phyloP scores from a whole-genome alignment of 257 asterid species.

The Gentiana macrophylla region DNA sequence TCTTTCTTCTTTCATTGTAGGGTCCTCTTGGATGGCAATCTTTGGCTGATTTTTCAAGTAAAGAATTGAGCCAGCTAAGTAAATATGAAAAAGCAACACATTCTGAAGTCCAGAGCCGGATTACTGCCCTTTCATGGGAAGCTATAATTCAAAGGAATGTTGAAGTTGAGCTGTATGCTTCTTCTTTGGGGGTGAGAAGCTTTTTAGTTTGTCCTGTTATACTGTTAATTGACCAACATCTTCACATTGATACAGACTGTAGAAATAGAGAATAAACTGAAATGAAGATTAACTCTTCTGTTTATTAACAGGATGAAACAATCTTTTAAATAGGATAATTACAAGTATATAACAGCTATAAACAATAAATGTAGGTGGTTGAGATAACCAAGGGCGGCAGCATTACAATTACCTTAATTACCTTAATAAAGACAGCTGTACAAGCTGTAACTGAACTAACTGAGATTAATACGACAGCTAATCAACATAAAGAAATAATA shows the following conservation, averaged over 20 bases:
- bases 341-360: no score
- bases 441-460: no score
- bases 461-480: no score
- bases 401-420: no score
- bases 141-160: conserved; percentile 81
- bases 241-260: not conserved
- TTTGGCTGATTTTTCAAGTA: conserved; percentile 50
- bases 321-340: no score
- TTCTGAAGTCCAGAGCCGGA: conserved; percentile 60
- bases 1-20: conserved; percentile 32
- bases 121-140: conserved; percentile 91
- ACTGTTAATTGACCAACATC: not conserved
- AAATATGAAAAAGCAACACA: conserved; percentile 53
- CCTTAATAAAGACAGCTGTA: no score
- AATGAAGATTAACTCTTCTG: no score
- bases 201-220: not conserved
- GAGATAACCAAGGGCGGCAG: no score
- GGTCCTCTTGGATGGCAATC: conserved; percentile 96
- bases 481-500: no score
- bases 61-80: conserved; percentile 52
- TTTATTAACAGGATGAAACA: no score
- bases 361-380: no score
- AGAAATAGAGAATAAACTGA: no score
- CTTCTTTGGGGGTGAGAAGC: conserved; percentile 66
- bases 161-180: conserved; percentile 79